These are phyloP conservation scores for Populus alba DNA, from an alignment of 345 rosid genomes.

Conservation along the genomic window DNA sequence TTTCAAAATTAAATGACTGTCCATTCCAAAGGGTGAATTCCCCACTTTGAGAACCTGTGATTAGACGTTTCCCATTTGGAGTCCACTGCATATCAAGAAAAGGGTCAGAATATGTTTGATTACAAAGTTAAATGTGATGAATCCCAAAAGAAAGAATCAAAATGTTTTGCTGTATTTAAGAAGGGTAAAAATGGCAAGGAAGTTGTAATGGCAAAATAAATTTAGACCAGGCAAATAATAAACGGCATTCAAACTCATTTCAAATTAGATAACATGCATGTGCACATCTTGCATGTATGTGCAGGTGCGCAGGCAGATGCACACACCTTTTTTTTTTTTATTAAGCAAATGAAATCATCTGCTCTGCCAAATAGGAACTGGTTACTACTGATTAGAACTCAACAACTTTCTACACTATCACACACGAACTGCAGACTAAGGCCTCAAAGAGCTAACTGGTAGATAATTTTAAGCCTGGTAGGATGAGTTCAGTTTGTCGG, in stretches of 20 bases:
- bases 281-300: not conserved
- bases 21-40: conserved; percentile 99
- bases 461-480: not conserved
- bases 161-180: not conserved
- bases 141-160: not conserved
- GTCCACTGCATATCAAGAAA: conserved; percentile 68
- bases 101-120: conserved; percentile 22
- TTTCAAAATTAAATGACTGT: conserved; percentile 93
- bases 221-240: not conserved
- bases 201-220: not conserved
- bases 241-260: not conserved
- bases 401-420: not conserved
- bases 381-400: not conserved
- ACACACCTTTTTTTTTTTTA: not conserved
- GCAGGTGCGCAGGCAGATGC: not conserved
- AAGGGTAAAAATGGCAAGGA: not conserved
- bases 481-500: not conserved
- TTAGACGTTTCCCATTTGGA: conserved; percentile 93
- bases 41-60: conserved; percentile 95
- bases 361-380: not conserved
- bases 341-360: not conserved
- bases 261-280: not conserved
- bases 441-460: not conserved
- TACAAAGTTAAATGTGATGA: not conserved
- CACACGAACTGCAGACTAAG: not conserved